Evolutionary conservation across 176 grass and related monocot genomes (phyloP).

Genomic region (Echinochloa phyllopogon): DNA sequence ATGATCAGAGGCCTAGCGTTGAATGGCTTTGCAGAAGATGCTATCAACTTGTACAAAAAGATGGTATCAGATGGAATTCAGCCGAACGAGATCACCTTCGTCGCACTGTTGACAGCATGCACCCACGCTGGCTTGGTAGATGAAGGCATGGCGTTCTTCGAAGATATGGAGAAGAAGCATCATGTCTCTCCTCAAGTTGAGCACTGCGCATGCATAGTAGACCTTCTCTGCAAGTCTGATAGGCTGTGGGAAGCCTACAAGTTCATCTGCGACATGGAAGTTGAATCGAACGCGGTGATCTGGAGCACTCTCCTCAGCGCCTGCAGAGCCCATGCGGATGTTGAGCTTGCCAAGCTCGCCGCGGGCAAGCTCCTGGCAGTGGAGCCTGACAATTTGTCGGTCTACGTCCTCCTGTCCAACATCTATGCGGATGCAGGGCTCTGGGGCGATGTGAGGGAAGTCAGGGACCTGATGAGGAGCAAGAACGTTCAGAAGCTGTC

Average conservation of each 20-base stretch:
- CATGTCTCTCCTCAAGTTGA: slow-evolving; percentile 68
- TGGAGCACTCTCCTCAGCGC: slow-evolving; percentile 82
- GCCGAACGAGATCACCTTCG: slow-evolving; percentile 75
- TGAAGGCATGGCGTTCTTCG: slow-evolving; percentile 60
- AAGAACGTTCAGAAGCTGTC: slow-evolving; percentile 83
- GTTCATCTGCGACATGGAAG: slow-evolving; percentile 76
- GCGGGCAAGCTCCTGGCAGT: slow-evolving; percentile 52
- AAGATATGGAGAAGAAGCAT: slow-evolving; percentile 57
- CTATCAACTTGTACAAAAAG: slow-evolving; percentile 46
- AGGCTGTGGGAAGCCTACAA: slow-evolving; percentile 67
- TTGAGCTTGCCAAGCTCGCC: slow-evolving; percentile 69
- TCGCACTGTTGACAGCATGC: slow-evolving; percentile 70
- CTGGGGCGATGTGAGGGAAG: slow-evolving; percentile 63
- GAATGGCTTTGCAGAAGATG: slow-evolving; percentile 73
- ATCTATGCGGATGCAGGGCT: slow-evolving; percentile 68
- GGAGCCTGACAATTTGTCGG: slow-evolving; percentile 69
- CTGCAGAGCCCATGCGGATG: slow-evolving; percentile 60
- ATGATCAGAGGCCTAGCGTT: slow-evolving; percentile 85
- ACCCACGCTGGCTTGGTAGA: slow-evolving; percentile 80
- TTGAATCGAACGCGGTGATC: slow-evolving; percentile 69
- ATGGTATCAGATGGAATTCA: slow-evolving; percentile 58
- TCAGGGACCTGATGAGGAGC: slow-evolving; percentile 74
- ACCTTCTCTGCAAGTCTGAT: slow-evolving; percentile 79
- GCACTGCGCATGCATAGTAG: slow-evolving; percentile 75
- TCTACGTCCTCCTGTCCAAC: slow-evolving; percentile 80